phyloP scores from a whole-genome alignment of 2,329 filamentous ascomycete species.

The Paradendryphiella salina region DNA sequence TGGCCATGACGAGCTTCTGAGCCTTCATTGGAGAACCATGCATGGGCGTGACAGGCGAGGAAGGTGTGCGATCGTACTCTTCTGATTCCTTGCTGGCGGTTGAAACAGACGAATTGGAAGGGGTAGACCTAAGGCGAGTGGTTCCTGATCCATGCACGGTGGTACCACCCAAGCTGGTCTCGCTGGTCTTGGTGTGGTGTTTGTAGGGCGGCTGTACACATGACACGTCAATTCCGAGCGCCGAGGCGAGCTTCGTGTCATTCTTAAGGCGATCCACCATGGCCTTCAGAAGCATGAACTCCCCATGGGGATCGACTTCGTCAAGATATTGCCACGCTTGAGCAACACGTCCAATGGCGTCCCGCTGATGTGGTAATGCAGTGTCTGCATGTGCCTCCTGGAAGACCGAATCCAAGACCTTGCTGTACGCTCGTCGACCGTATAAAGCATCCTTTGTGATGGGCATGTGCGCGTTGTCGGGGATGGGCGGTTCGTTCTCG shows the following conservation, averaged over 20 bases:
- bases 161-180: conserved; percentile 39
- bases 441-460: conserved; percentile 76
- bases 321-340: conserved; percentile 86
- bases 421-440: conserved; percentile 78
- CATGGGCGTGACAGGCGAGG: conserved; percentile 35
- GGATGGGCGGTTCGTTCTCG: conserved; percentile 63
- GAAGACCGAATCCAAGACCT: conserved; percentile 79
- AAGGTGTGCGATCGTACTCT: conserved; percentile 24
- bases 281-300: conserved; percentile 79
- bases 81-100: conserved; percentile 26
- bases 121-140: conserved; percentile 41
- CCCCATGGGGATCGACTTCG: conserved; percentile 84
- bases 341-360: conserved; percentile 79
- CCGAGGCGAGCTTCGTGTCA: conserved; percentile 65
- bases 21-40: conserved; percentile 53
- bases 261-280: conserved; percentile 73
- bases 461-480: conserved; percentile 57
- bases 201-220: conserved; percentile 31
- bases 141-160: conserved; percentile 43
- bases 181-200: conserved; percentile 39
- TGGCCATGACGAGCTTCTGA: conserved; percentile 73
- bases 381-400: conserved; percentile 87
- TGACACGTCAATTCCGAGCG: conserved; percentile 48
- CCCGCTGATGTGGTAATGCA: conserved; percentile 69
- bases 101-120: conserved; percentile 22